Evolutionary conservation across 306 rosid genomes (phyloP).

Genomic region (Sphenostylis stenocarpa): DNA sequence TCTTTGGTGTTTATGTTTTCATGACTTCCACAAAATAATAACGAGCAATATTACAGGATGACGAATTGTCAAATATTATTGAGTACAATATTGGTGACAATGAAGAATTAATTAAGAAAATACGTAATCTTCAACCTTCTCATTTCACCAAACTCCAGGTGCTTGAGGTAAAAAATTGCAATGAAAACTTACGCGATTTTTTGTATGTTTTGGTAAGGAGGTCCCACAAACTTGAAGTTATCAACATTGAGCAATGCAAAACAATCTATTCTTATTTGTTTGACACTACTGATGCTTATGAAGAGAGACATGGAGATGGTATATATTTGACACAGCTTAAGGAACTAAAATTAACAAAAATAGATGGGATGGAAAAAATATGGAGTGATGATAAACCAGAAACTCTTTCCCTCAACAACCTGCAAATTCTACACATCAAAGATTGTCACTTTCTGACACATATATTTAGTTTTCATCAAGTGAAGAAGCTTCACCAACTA

Average conservation of each 20-base stretch:
- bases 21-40: not conserved
- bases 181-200: no score
- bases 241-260: not conserved
- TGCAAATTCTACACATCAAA: not conserved
- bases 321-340: no score
- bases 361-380: no score
- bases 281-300: no score
- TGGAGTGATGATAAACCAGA: rapidly evolving
- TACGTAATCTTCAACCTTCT: not conserved
- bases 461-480: rapidly evolving
- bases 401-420: not conserved
- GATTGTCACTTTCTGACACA: not conserved
- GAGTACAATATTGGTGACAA: not conserved
- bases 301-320: no score
- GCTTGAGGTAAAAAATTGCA: not conserved
- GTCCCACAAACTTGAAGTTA: not conserved
- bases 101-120: not conserved
- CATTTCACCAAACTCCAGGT: not conserved
- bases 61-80: not conserved
- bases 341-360: not conserved
- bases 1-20: no score
- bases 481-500: not conserved
- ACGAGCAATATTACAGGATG: not conserved
- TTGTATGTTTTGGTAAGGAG: no score
- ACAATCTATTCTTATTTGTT: no score